These are phyloP conservation scores for Ensete ventricosum DNA, from an alignment of 176 grass and related monocot genomes.

Conservation along the genomic window DNA sequence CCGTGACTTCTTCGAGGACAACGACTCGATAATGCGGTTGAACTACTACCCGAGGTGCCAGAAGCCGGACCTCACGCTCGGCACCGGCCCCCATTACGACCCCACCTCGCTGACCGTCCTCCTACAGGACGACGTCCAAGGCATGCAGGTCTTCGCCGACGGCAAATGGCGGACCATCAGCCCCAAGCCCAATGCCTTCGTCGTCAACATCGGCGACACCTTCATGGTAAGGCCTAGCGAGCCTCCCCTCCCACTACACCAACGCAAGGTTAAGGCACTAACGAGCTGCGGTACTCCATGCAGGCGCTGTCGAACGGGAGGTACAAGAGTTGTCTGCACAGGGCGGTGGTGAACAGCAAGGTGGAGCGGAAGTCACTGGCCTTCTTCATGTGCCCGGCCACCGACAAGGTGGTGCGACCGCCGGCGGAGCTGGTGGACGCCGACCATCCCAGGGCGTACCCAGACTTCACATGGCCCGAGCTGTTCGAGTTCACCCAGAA, in stretches of 20 bases:
- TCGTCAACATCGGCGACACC: constrained; percentile 90
- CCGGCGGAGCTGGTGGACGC: constrained; percentile 39
- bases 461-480: constrained; percentile 86
- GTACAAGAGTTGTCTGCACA: constrained; percentile 78
- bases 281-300: neutral
- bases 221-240: constrained; percentile 49
- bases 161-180: constrained; percentile 41
- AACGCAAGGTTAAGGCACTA: neutral
- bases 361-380: constrained; percentile 51
- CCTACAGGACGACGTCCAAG: constrained; percentile 78
- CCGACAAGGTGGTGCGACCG: constrained; percentile 62
- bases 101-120: constrained; percentile 93
- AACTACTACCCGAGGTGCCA: constrained; percentile 98
- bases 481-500: constrained; percentile 87
- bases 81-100: constrained; percentile 81
- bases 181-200: constrained; percentile 35
- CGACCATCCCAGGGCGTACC: constrained; percentile 46
- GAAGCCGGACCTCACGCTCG: constrained; percentile 54
- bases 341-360: constrained; percentile 69
- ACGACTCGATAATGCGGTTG: constrained; percentile 82
- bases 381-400: constrained; percentile 81
- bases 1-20: constrained; percentile 56
- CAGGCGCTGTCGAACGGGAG: constrained; percentile 75
- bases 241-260: neutral
- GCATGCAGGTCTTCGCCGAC: constrained; percentile 60